These are phyloP conservation scores for Schizochytrium sp. DNA, from an alignment of 108 stramenopile species.

Conservation along the genomic window DNA sequence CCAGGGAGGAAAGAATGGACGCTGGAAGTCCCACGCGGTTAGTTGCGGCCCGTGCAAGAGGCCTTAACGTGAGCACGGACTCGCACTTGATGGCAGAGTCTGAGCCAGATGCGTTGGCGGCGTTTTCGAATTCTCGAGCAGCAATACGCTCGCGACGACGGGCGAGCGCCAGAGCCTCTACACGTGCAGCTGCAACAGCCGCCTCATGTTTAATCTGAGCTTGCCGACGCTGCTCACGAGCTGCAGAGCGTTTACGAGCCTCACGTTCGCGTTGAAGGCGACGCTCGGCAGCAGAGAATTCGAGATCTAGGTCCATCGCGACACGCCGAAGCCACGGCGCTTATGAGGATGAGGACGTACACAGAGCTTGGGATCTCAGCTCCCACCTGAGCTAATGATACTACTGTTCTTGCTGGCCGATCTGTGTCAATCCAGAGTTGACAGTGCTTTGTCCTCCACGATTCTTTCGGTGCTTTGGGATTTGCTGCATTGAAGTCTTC, in stretches of 20 bases:
- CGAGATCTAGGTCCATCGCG: background rate
- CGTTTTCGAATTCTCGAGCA: background rate
- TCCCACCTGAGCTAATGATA: no score
- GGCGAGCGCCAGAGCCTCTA: background rate
- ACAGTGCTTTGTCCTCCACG: no score
- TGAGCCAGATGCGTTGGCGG: background rate
- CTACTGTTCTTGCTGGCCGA: no score
- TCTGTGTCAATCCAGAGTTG: no score
- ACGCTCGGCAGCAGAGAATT: background rate
- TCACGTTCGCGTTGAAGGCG: background rate
- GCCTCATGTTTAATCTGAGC: constrained; percentile 27
- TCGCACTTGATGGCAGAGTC: no score
- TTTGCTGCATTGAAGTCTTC: no score
- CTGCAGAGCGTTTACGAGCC: background rate
- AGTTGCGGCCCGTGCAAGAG: constrained; percentile 9
- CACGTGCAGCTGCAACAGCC: background rate
- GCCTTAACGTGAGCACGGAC: background rate
- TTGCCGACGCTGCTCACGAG: background rate
- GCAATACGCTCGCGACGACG: background rate
- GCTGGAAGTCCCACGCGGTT: constrained; percentile 36
- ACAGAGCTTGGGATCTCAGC: no score
- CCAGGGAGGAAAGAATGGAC: background rate
- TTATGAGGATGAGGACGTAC: no score
- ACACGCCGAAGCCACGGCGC: no score
- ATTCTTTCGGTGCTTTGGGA: no score